Percentiles rank a stretch among this genome's conserved stretches.
phyloP scores from a whole-genome alignment of 129 eudicot genomes.

The Flaveria sonorensis region DNA sequence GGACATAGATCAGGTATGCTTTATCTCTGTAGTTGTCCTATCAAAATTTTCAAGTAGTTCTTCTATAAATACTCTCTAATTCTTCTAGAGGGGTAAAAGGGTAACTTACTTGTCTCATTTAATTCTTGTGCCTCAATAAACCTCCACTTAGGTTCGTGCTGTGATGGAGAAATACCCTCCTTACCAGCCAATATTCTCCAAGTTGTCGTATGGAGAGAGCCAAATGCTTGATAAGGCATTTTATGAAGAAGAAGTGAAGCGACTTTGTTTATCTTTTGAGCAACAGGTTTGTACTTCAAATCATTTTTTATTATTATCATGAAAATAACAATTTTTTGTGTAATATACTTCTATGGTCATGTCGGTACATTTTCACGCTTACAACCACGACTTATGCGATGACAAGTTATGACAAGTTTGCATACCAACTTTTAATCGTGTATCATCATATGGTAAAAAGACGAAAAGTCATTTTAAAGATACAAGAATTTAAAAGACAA shows the following conservation, averaged over 20 bases:
- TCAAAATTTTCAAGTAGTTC: background rate
- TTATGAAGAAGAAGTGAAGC: conserved; percentile 87
- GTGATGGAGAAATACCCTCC: conserved; percentile 95
- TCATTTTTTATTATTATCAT: background rate
- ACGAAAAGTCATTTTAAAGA: too few species aligned
- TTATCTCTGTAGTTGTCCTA: background rate
- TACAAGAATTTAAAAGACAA: too few species aligned
- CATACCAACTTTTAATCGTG: background rate
- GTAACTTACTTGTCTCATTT: background rate
- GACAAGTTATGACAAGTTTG: background rate
- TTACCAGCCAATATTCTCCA: conserved; percentile 76
- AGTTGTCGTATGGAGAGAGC: conserved; percentile 86
- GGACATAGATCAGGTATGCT: conserved; percentile 86
- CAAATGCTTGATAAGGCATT: conserved; percentile 96
- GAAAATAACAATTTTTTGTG: background rate
- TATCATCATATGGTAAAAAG: background rate
- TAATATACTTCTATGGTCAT: background rate
- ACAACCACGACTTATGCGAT: background rate
- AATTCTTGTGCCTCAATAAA: background rate
- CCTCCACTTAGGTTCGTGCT: conserved; percentile 62
- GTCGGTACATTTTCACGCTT: background rate
- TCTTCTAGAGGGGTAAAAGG: conserved; percentile 9
- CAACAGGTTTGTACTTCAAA: conserved; percentile 61
- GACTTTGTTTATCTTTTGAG: conserved; percentile 80
- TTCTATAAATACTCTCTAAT: background rate